A percentile compares a stretch with the other conserved stretches of the same genome.
Conservation (phyloP, 768 basidiomycete genomes). For the Lactifluus piperatus region DNA sequence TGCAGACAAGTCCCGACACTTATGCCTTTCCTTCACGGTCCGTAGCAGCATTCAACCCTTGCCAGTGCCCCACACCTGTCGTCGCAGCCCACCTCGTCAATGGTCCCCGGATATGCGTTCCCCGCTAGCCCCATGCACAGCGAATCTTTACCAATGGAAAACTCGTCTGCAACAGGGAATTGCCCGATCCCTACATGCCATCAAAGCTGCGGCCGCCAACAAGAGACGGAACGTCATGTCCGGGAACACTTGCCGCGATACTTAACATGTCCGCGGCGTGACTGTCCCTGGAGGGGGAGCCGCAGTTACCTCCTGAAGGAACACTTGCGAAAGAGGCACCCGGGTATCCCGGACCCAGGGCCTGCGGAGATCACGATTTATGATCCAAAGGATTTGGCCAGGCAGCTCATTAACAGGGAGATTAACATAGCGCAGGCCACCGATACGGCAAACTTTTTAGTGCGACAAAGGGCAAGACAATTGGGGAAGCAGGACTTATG, state of each 20-base stretch:
- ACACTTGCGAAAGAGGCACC: background rate
- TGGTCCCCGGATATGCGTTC: background rate
- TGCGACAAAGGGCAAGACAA: background rate
- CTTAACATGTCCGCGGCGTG: too few species aligned
- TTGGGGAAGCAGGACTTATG: too few species aligned
- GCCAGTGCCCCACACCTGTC: background rate
- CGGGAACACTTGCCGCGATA: background rate
- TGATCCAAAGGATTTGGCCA: background rate
- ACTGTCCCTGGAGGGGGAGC: background rate
- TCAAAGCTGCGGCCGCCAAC: background rate
- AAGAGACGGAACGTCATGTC: slow-evolving; percentile 2
- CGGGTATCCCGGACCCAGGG: background rate
- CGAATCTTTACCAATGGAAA: background rate
- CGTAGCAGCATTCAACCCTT: background rate
- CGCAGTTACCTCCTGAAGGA: background rate
- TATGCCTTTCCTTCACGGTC: background rate
- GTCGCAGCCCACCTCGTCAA: background rate
- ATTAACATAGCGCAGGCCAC: background rate
- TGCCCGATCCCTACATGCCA: background rate
- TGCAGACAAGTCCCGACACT: background rate
- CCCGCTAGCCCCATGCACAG: background rate
- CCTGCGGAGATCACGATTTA: background rate
- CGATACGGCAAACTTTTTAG: background rate
- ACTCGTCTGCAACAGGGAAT: background rate
- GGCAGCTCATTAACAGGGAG: background rate